Conservation (phyloP, 768 basidiomycete species). For the Erythrobasidium yunnanense region DNA sequence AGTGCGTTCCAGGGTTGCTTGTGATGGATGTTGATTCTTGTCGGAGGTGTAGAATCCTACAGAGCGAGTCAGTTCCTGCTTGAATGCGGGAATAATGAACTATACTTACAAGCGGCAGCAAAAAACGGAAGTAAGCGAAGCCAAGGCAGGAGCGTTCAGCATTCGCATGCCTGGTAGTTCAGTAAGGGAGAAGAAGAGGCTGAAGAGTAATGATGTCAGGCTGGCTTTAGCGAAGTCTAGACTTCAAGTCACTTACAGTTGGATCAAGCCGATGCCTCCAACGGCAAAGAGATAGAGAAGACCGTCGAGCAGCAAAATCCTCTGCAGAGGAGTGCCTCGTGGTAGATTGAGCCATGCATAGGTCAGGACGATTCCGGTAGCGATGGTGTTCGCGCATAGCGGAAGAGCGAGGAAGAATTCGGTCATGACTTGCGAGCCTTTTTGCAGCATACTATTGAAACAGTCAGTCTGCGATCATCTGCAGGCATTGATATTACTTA, state of each 20-base stretch:
- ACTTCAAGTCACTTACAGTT: slow-evolving; percentile 4
- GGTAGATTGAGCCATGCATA: not conserved
- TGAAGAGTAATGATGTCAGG: not conserved
- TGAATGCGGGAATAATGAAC: not conserved
- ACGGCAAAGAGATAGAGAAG: slow-evolving; percentile 15
- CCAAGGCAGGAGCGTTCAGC: slow-evolving; percentile 8
- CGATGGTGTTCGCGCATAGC: not conserved
- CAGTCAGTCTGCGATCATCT: too few species aligned
- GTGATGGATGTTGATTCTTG: not conserved
- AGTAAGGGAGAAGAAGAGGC: not conserved
- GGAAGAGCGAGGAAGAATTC: not conserved
- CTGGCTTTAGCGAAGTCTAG: not conserved
- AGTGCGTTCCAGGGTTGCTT: not conserved
- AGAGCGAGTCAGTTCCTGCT: not conserved
- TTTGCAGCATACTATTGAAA: not conserved
- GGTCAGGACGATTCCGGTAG: not conserved
- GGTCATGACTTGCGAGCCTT: not conserved
- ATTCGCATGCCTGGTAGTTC: not conserved
- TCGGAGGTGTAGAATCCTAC: slow-evolving; percentile 19
- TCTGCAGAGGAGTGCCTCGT: not conserved
- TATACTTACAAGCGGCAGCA: slow-evolving; percentile 22
- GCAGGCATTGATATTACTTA: too few species aligned
- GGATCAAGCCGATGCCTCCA: not conserved
- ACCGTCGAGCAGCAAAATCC: slow-evolving; percentile 5
- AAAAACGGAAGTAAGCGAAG: slow-evolving; percentile 8